Percentiles rank a stretch among this genome's conserved stretches.
These are phyloP conservation scores for Metschnikowia amazonensis DNA, from an alignment of 805 yeast genomes.

Conservation along the genomic window DNA sequence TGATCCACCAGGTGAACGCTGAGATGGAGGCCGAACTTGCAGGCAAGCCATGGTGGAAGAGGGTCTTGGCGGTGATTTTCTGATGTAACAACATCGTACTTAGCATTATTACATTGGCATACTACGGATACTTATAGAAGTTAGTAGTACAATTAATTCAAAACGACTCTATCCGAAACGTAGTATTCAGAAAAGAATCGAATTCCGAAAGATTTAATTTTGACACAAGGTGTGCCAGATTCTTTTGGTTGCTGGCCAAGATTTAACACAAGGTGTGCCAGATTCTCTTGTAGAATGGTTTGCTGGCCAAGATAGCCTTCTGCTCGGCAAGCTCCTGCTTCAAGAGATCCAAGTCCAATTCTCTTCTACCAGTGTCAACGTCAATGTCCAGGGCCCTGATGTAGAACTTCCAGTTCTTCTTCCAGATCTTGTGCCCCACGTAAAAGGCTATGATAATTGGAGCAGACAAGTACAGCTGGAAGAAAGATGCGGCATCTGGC, in stretches of 20 bases:
- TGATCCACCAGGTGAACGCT: slow-evolving; percentile 23
- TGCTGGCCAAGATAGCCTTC: slow-evolving; percentile 44
- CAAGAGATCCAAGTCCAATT: slow-evolving; percentile 35
- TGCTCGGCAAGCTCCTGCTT: slow-evolving; percentile 53
- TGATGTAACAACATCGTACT: neutral
- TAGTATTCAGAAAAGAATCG: too few species aligned
- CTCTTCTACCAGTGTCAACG: slow-evolving; percentile 38
- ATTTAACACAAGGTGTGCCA: slow-evolving; percentile 59
- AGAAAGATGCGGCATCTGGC: slow-evolving; percentile 40
- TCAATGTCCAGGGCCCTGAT: slow-evolving; percentile 33
- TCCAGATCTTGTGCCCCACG: slow-evolving; percentile 56
- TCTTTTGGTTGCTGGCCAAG: too few species aligned
- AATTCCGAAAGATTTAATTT: too few species aligned
- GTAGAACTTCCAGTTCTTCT: slow-evolving; percentile 28
- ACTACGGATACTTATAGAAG: neutral
- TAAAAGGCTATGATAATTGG: slow-evolving; percentile 59
- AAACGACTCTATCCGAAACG: too few species aligned
- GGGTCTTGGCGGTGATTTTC: slow-evolving; percentile 9
- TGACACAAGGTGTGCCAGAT: too few species aligned
- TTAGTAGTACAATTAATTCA: neutral
- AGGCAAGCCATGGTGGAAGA: slow-evolving; percentile 13
- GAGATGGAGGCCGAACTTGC: slow-evolving; percentile 11
- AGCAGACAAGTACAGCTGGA: slow-evolving; percentile 60
- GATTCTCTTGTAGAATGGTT: slow-evolving; percentile 46
- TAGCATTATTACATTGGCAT: slow-evolving; percentile 1